Evolutionary conservation across 1,139 yeast genomes (phyloP), one percentile per base, ranked within the genome.

Genomic region (Suhomyces choctaworum): DNA sequence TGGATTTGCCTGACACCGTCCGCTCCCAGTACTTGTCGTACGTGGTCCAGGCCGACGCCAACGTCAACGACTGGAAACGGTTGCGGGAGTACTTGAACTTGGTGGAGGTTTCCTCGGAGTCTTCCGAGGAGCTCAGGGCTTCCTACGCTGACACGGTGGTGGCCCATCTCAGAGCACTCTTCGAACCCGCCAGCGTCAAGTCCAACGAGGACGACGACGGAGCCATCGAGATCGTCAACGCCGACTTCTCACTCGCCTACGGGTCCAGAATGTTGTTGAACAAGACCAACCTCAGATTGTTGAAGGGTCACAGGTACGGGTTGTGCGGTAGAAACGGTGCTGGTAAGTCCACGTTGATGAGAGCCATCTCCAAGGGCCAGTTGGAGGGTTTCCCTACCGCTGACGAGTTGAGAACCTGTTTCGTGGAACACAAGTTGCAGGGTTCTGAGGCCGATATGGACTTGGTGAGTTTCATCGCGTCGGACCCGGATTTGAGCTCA

Each of bases 321-420:
- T 77, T 92, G 46, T 89, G 97, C 73, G 98, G 98, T 56, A 80
- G 97, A 66, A 92, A 92, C 62, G 98, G 98, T 76, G 97, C 97
- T 41, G 98, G 98, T 70, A 92, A 92, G 64, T 88, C 97, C 12
- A 92, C 98, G 13, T 73, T 92, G 55, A 90, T 92, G 97, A 79
- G 98, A 64, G 86, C 98, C 24, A 92, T 92, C 54, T 88, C 96
- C 38, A 88, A 88, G 58, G 98, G 97, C 40, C 96, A 92, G 69
- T 77, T 92, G 47, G 98, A 92, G 66, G 98, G 98, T 5, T 92
- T 92, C 80, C 98, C 98, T 25, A 82, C 88, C 48, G 82, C 89
- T 52, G 81, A 86, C 40, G 84, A 85, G 55, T 71, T 92, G 49
- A 82, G 84, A 61, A 92, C 97, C 22, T 90, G 97, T 69, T 92